phyloP scores from a whole-genome alignment of 768 basidiomycete species.

The Nidularia pulvinata region DNA sequence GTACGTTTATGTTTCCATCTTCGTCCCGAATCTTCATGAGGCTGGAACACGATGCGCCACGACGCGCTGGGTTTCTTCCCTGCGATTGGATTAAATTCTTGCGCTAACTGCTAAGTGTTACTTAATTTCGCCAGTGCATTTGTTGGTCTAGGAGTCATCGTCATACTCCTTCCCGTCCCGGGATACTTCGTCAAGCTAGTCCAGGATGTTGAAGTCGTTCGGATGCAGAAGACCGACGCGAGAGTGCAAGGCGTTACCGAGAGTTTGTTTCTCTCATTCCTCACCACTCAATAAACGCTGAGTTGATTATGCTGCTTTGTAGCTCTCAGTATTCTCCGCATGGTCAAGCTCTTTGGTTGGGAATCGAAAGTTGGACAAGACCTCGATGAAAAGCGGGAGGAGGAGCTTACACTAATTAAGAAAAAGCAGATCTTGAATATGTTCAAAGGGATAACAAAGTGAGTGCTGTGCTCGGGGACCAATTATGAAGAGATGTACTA shows the following conservation, averaged over 20 bases:
- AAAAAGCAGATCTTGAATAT: constrained; percentile 36
- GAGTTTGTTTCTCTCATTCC: constrained; percentile 24
- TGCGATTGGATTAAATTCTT: too few species aligned
- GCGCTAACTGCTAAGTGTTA: neutral
- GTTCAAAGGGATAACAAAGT: constrained; percentile 41
- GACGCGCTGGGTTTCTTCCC: too few species aligned
- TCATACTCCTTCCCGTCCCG: neutral
- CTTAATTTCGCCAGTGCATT: neutral
- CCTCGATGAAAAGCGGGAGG: constrained; percentile 56
- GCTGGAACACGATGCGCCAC: too few species aligned
- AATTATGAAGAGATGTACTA: neutral
- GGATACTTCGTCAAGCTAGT: neutral
- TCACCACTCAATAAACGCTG: constrained; percentile 1
- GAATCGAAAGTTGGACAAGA: constrained; percentile 53
- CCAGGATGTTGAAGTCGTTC: constrained; percentile 3
- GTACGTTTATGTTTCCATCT: neutral
- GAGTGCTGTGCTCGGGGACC: constrained; percentile 6
- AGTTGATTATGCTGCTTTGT: constrained; percentile 7
- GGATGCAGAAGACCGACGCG: constrained; percentile 37
- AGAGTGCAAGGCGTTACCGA: constrained; percentile 64
- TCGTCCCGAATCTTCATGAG: neutral
- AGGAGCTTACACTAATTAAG: constrained; percentile 57
- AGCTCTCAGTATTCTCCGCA: constrained; percentile 56
- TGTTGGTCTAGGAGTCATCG: neutral
- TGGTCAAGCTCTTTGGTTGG: constrained; percentile 76